Base-by-base conservation (phyloP, 441 rosid species). In the Populus tomentosa region DNA sequence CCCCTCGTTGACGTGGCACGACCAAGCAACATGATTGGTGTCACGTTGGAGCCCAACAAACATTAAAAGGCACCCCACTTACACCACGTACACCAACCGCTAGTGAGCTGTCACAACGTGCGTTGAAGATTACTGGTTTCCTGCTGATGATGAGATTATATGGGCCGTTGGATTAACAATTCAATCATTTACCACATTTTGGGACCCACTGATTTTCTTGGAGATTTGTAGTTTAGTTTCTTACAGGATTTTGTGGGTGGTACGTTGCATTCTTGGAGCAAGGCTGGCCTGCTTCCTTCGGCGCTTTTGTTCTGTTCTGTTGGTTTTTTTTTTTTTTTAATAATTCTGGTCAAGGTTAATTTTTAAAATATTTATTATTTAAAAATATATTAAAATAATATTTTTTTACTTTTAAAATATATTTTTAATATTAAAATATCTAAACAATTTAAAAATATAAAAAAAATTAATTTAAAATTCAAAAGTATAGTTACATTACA, bases 31-130 rank as follows among this genome's bases (percentile, higher is more conserved):
- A 75, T 89, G 92, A 87, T 90, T 87, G 92, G 93, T 72, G 80
- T 77, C 84, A 79, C 76, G 84, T 78, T 79, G 33, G 16, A 26
- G 68, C 59, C 13, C 6, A 28, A 24, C 59, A 13, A 23, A 24
- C 21, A 63, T 28, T 20, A 35, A n/a, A 10, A 38, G 6, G 76
- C 72, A 50, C 66, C 83, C 83, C 62, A 28, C 67, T 78, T n/a
- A 36, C 72, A 76, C 77, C 85, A 71, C 77, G 59, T 61, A 71
- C 78, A 83, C 86, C 91, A 82, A 80, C 87, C 75, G 75, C 67
- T 79, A 64, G 77, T 83, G 87, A 88, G 91, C 92, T 90, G 94
- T 84, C 90, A 84, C 23, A 80, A 80, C 85, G 87, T 85, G 87
- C 62, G 78, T 72, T 21, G 71, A 20, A 7, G 83, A 78, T 64